phyloP scores from a whole-genome alignment of 352 stramenopile species.

The Pythium utonaiense region DNA sequence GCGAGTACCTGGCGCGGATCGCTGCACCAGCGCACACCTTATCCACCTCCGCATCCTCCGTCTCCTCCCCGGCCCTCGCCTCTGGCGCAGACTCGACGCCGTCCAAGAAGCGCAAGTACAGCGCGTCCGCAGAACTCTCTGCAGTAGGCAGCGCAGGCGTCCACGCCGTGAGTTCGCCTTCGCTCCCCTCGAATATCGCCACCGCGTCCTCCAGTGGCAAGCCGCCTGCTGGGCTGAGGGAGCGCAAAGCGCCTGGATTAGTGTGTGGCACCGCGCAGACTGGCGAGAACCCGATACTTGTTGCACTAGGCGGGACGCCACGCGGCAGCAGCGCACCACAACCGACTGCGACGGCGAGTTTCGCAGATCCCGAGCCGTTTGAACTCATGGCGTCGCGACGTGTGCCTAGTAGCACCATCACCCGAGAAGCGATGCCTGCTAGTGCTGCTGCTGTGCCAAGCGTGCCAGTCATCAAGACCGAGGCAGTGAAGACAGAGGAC shows the following conservation, averaged over 20 bases:
- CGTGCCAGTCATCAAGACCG: constrained; percentile 16
- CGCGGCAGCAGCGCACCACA: constrained; percentile 15
- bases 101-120: constrained; percentile 42
- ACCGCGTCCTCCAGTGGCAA: constrained; percentile 4
- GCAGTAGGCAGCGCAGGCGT: neutral
- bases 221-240: constrained; percentile 8
- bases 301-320: constrained; percentile 56
- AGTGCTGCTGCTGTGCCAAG: constrained; percentile 11
- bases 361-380: constrained; percentile 43
- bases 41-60: too few species aligned
- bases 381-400: constrained; percentile 29
- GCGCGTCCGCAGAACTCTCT: neutral
- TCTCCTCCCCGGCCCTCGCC: neutral
- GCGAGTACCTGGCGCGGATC: constrained; percentile 3
- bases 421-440: constrained; percentile 1
- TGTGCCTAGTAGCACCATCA: neutral
- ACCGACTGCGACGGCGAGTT: constrained; percentile 9
- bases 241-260: constrained; percentile 21
- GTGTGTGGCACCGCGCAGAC: constrained; percentile 12
- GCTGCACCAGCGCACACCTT: neutral
- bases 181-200: constrained; percentile 2
- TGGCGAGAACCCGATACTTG: constrained; percentile 60
- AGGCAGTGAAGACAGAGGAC: constrained; percentile 23
- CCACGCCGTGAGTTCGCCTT: constrained; percentile 12
- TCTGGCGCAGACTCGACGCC: constrained; percentile 33